Conservation (phyloP, 192 early-diverging fungal species). For the Gamsiella multidivaricata region DNA sequence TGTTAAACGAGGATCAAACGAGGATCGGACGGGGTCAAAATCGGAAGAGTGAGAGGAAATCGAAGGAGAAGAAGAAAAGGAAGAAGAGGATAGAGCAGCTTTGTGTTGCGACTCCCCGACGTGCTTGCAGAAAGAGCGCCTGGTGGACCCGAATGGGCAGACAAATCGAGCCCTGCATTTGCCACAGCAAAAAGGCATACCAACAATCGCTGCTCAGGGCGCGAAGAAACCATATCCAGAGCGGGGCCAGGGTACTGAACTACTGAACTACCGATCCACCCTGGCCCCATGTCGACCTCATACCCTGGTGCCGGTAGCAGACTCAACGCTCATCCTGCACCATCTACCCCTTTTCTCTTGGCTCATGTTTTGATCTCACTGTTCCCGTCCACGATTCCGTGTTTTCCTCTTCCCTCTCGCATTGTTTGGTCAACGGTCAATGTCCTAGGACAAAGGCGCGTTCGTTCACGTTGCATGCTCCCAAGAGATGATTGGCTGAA, state of each 20-base stretch:
- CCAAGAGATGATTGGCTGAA: constrained; percentile 5
- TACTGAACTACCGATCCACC: too few relatives aligned
- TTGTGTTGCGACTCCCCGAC: neutral
- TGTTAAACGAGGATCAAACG: too few relatives aligned
- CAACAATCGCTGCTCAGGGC: too few relatives aligned
- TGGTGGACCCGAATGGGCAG: too few relatives aligned
- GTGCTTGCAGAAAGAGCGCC: neutral
- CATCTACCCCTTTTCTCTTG: neutral
- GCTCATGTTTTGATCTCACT: neutral
- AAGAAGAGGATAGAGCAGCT: neutral
- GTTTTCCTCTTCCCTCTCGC: neutral
- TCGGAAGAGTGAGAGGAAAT: neutral
- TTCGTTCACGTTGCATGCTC: constrained; percentile 15
- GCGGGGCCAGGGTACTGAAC: too few relatives aligned
- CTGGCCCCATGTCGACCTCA: too few relatives aligned
- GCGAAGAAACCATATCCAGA: too few relatives aligned
- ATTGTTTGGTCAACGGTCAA: neutral
- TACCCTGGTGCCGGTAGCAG: too few relatives aligned
- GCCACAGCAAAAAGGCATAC: too few relatives aligned
- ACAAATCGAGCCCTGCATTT: too few relatives aligned
- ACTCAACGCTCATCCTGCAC: too few relatives aligned
- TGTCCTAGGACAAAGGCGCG: constrained; percentile 15
- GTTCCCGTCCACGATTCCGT: neutral
- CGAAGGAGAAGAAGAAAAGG: neutral
- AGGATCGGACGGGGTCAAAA: neutral